Evolutionary conservation across 176 grass and related monocot genomes (phyloP).

Genomic region (Leersia perrieri): DNA sequence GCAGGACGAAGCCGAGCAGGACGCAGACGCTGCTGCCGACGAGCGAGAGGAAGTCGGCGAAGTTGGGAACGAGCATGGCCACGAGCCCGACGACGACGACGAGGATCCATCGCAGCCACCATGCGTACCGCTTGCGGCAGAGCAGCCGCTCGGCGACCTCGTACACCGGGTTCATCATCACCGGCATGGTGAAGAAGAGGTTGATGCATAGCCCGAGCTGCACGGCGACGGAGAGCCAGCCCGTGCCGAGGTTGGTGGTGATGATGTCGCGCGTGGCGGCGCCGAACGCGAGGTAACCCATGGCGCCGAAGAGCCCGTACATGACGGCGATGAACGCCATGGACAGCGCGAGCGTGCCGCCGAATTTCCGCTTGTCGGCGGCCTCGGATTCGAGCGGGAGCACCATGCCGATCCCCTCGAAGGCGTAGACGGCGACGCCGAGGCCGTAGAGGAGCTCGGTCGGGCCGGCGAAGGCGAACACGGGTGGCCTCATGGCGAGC

Average conservation of each 20-base stretch:
- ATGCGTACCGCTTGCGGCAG: conserved; percentile 67
- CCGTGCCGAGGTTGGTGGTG: conserved; percentile 86
- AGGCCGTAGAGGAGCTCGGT: conserved; percentile 75
- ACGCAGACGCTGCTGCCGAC: conserved; percentile 96
- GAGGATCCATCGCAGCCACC: conserved; percentile 79
- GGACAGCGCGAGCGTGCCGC: conserved; percentile 64
- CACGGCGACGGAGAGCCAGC: conserved; percentile 73
- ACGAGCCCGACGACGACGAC: conserved; percentile 60
- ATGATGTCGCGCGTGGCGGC: conserved; percentile 88
- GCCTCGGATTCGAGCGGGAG: conserved; percentile 85
- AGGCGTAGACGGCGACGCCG: conserved; percentile 93
- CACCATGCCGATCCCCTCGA: conserved; percentile 94
- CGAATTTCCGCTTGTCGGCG: conserved; percentile 73
- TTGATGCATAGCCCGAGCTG: conserved; percentile 94
- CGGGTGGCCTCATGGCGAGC: conserved; percentile 44
- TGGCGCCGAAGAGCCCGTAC: conserved; percentile 84
- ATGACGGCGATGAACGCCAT: conserved; percentile 81
- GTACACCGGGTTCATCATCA: conserved; percentile 97
- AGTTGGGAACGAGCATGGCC: conserved; percentile 90
- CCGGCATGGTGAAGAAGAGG: conserved; percentile 96
- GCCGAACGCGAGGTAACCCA: conserved; percentile 91
- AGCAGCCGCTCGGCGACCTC: conserved; percentile 88
- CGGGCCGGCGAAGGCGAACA: conserved; percentile 55
- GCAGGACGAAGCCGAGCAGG: conserved; percentile 84
- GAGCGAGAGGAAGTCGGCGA: conserved; percentile 88